phyloP scores from a whole-genome alignment of 2,329 filamentous ascomycete species.

The Cordyceps cicadae region DNA sequence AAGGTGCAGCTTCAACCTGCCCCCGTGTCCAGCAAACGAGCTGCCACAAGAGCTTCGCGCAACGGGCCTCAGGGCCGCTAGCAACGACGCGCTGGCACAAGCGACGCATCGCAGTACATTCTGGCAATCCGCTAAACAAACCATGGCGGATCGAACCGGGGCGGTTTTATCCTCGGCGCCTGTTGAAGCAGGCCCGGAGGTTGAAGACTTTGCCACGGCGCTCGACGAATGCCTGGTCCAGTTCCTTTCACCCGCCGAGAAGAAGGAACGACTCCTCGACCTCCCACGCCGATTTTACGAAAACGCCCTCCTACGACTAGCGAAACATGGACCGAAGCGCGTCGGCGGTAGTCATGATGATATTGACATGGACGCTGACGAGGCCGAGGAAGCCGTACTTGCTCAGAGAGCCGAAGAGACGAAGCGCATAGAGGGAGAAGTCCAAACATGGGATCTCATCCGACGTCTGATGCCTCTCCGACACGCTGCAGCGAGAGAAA shows the following conservation, averaged over 20 bases:
- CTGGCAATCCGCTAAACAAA: background rate
- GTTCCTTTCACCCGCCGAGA: conserved; percentile 41
- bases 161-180: background rate
- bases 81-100: conserved; percentile 1
- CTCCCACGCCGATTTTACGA: conserved; percentile 51
- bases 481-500: conserved; percentile 35
- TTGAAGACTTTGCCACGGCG: conserved; percentile 76
- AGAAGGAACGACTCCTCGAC: conserved; percentile 58
- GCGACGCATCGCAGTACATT: background rate
- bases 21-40: background rate
- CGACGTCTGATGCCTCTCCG: conserved; percentile 64
- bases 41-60: background rate
- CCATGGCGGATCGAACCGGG: background rate
- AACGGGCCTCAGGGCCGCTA: background rate
- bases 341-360: conserved; percentile 31
- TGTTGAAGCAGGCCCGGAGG: conserved; percentile 66
- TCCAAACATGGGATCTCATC: conserved; percentile 84
- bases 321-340: conserved; percentile 23
- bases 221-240: conserved; percentile 65
- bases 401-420: conserved; percentile 20
- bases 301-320: conserved; percentile 34
- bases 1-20: background rate
- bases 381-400: conserved; percentile 29
- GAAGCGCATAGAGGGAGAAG: conserved; percentile 65
- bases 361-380: conserved; percentile 50